Base-by-base conservation (phyloP, 352 stramenopile genomes). In the Globisporangium paroecandrum region DNA sequence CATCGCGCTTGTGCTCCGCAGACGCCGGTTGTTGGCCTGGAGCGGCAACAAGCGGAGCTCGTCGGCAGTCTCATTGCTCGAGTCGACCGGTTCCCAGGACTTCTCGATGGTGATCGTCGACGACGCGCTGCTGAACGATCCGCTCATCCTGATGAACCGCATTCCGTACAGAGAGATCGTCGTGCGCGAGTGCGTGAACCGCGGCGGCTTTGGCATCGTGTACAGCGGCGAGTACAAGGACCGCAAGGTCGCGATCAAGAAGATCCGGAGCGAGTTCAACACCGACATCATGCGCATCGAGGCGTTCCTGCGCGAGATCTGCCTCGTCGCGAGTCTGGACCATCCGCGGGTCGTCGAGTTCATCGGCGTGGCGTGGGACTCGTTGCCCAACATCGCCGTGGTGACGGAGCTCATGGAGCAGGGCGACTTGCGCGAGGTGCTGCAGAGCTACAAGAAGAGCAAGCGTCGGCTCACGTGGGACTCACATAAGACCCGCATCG, bases 301-400 rank as follows among this genome's bases (percentile, higher is more conserved):
- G 51, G 70, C 61, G 6, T 78, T 78, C 22, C 55, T 78, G 22
- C 43, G 66, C 3, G 73, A 78, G 57, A 76, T 76, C 32, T 60
- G 47, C 4, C 64, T 78, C 12, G 67, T 78, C 38, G 66, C 73
- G 38, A 72, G 63, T n/a, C 57, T 78, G 9, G 43, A 63, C 1
- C 66, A 70, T 38, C 58, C 36, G 9, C 9, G 38, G 12, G 6
- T 46, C 38, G 38, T 46, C 38, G 12, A 46, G 38, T 46, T 46
- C 38, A 46, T 46, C 38, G 38, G 38, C 12, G 38, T 46, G 38
- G 38, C 38, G 38, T 46, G 38, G 38, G 38, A 46, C 38, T 46
- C 38, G 38, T 3, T 46, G 38, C 38, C 38, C 12, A 46, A 46
- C 38, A 9, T 46, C 38, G 38, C 38, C 38, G 38, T 46, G 38